A percentile compares a stretch with the other conserved stretches of the same genome.
Conservation (phyloP, 2,329 filamentous ascomycete species). For the Penicillium glabrum region DNA sequence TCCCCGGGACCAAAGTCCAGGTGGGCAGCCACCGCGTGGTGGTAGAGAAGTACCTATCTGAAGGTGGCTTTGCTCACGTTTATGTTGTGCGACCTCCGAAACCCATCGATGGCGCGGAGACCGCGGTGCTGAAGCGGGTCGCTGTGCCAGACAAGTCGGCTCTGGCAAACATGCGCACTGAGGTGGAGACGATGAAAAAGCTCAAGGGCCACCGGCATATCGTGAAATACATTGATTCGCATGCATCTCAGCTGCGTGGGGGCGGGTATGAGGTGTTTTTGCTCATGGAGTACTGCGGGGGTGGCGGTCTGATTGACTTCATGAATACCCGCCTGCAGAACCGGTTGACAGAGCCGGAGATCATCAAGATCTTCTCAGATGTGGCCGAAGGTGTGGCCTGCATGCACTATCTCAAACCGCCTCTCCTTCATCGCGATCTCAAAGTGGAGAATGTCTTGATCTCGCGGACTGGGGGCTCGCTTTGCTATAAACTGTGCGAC, state of each 20-base stretch:
- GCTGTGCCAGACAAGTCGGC: constrained; percentile 95
- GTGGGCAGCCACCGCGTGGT: constrained; percentile 89
- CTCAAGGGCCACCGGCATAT: constrained; percentile 95
- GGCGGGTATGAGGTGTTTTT: constrained; percentile 97
- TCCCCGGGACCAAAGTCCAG: constrained; percentile 93
- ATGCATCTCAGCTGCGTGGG: constrained; percentile 88
- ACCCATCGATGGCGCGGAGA: constrained; percentile 73
- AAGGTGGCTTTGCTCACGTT: constrained; percentile 97
- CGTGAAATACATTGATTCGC: constrained; percentile 97
- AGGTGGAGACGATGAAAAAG: constrained; percentile 99
- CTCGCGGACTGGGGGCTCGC: constrained; percentile 63
- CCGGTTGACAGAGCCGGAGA: constrained; percentile 94
- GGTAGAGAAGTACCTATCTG: constrained; percentile 95
- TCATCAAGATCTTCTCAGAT: constrained; percentile 94
- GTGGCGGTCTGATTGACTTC: constrained; percentile 95
- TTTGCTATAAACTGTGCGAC: constrained; percentile 93
- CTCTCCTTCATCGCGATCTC: constrained; percentile 86
- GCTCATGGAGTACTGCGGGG: constrained; percentile 96
- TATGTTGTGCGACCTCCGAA: constrained; percentile 88
- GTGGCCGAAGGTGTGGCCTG: constrained; percentile 94
- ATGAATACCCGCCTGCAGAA: constrained; percentile 99
- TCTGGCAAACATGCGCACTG: constrained; percentile 91
- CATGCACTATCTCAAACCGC: constrained; percentile 98
- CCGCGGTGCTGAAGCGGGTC: constrained; percentile 88
- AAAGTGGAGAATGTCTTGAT: constrained; percentile 99